Percentiles rank a stretch among this genome's conserved stretches.
phyloP scores from a whole-genome alignment of 176 grass and related monocot species.

The Poa pratensis region DNA sequence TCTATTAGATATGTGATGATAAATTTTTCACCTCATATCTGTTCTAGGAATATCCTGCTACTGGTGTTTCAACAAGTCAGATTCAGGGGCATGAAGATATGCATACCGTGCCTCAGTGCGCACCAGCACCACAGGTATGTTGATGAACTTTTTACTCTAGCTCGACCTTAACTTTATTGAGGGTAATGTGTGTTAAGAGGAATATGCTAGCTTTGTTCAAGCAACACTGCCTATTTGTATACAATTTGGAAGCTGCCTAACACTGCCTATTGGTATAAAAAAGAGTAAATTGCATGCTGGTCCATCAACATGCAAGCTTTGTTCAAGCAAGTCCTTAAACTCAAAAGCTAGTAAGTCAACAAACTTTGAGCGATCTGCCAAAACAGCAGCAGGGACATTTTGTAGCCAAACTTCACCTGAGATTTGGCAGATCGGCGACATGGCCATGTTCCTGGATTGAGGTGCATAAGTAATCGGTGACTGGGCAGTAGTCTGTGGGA shows the following conservation, averaged over 20 bases:
- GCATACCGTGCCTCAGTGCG: slow-evolving; percentile 65
- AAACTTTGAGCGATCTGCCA: slow-evolving; percentile 7
- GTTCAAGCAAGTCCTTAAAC: slow-evolving; percentile 4
- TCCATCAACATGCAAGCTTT: neutral
- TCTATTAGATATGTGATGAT: slow-evolving; percentile 26
- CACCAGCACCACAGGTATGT: slow-evolving; percentile 67
- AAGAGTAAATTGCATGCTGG: neutral
- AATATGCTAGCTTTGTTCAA: too few species aligned
- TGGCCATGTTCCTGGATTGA: slow-evolving; percentile 12
- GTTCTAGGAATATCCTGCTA: slow-evolving; percentile 65
- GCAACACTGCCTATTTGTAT: neutral
- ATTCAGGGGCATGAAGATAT: slow-evolving; percentile 66
- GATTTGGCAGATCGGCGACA: neutral
- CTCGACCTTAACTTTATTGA: slow-evolving; percentile 17
- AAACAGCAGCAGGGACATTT: neutral
- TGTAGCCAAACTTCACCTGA: neutral
- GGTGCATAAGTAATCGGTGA: neutral
- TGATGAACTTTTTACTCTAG: slow-evolving; percentile 13
- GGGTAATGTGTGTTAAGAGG: neutral
- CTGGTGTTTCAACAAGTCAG: slow-evolving; percentile 65
- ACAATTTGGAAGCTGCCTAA: slow-evolving; percentile 19
- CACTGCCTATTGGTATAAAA: slow-evolving; percentile 23
- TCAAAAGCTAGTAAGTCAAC: slow-evolving; percentile 11
- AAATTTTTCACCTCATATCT: slow-evolving; percentile 39
- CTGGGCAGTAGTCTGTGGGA: neutral